These are phyloP conservation scores for Gautieria morchelliformis DNA, from an alignment of 768 basidiomycete genomes.

Conservation along the genomic window DNA sequence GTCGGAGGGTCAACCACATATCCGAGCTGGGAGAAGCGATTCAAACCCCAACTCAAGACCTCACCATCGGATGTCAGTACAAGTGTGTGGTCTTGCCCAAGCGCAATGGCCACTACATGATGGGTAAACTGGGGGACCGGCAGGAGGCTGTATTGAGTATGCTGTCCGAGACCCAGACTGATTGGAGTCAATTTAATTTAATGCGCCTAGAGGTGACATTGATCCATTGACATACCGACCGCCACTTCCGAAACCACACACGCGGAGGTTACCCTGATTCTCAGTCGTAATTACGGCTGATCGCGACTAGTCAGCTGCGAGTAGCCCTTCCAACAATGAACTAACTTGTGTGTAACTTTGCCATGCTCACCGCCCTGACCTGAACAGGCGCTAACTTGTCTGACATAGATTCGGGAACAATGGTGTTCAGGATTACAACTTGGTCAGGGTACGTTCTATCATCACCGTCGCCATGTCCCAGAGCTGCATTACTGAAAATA, in stretches of 20 bases:
- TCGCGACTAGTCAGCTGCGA: neutral
- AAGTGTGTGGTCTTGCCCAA: conserved; percentile 93
- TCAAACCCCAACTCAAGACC: conserved; percentile 84
- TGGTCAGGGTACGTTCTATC: conserved; percentile 77
- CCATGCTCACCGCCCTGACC: conserved; percentile 67
- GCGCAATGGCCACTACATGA: conserved; percentile 52
- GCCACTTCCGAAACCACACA: conserved; percentile 86
- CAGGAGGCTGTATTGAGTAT: conserved; percentile 68
- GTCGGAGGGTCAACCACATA: conserved; percentile 58
- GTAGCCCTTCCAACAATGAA: neutral
- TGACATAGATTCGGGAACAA: conserved; percentile 13
- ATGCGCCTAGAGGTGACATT: neutral
- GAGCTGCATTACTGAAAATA: conserved; percentile 60
- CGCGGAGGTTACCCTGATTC: conserved; percentile 55
- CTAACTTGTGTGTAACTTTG: conserved; percentile 78
- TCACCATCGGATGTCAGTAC: conserved; percentile 74
- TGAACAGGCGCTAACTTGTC: conserved; percentile 53
- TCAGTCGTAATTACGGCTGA: conserved; percentile 65
- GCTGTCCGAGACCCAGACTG: conserved; percentile 66
- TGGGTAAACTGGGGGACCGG: conserved; percentile 49
- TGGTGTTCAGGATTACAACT: conserved; percentile 38
- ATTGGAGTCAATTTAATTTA: neutral
- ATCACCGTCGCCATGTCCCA: conserved; percentile 75
- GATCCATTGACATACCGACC: conserved; percentile 49
- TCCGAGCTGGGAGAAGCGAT: conserved; percentile 83